Evolutionary conservation across 306 rosid genomes (phyloP), one percentile per base, ranked within the genome.

Genomic region (Trifolium pratense): DNA sequence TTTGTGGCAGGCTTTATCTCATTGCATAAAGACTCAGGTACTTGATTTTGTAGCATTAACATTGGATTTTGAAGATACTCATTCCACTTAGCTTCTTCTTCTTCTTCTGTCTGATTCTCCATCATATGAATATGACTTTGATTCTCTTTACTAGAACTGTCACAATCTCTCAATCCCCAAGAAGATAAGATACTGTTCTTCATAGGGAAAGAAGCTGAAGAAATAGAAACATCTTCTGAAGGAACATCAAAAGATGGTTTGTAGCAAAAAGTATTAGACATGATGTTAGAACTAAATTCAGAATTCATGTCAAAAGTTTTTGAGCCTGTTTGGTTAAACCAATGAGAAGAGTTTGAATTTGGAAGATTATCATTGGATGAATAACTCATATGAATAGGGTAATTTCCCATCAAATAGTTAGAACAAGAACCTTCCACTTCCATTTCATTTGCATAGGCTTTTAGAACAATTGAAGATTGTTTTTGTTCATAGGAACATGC

Each of bases 71-170:
- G 85, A 71, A 79, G 76, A 67, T 81, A 86, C 48, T 86, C 90
- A 70, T 63, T 62, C 90, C 90, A 86, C 79, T 81, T 81, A 4
- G 79, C 83, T 25, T 83, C 90, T 63, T 81, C 89, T 63, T 81
- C 89, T 45, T 56, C 62, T 68, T 42, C n/a, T 77, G 83, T 75
- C 29, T 78, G 86, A 68, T 70, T 51, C 70, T 79, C 83, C 39
- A 36, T 36, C 39, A 36, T 36, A 36, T 36, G 39, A 36, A 36
- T 36, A 6, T 36, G 9, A 36, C 10, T 36, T 36, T 36, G 39
- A 68, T 70, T 51, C 70, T 79, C 83, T 51, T 74, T 79, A 6
- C 40, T 48, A 45, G 80, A 40, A n/a, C 21, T 37, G 4, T 79
- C 16, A 36, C 79, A 78, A 26, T 83, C 86, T 9, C 77, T 48